A percentile compares a stretch with the other conserved stretches of the same genome.
phyloP scores from a whole-genome alignment of 768 basidiomycete genomes.

The Nidularia sp. region DNA sequence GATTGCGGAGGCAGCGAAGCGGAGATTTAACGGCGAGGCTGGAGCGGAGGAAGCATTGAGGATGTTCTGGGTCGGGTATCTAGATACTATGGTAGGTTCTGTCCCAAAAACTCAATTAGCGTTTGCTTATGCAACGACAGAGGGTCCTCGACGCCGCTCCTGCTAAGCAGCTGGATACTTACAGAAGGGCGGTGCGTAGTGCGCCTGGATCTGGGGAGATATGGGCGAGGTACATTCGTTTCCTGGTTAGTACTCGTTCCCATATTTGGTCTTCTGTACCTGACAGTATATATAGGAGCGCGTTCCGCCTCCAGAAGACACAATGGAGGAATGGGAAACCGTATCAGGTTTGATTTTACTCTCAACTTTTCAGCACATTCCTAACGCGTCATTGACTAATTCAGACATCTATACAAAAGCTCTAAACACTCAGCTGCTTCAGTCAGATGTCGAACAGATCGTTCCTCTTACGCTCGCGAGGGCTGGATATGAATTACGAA shows the following conservation, averaged over 20 bases:
- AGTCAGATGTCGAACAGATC: constrained; percentile 59
- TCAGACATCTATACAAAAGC: constrained; percentile 59
- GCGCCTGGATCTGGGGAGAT: constrained; percentile 74
- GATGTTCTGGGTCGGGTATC: constrained; percentile 71
- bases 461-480: constrained; percentile 61
- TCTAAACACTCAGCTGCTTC: constrained; percentile 49
- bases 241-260: constrained; percentile 41
- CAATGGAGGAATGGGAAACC: constrained; percentile 21
- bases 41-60: constrained; percentile 56
- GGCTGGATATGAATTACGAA: constrained; percentile 59
- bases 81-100: constrained; percentile 59
- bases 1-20: constrained; percentile 65
- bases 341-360: constrained; percentile 19
- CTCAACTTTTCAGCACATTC: constrained; percentile 3
- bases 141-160: constrained; percentile 41
- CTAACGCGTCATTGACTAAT: background rate
- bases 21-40: constrained; percentile 47
- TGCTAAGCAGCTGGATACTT: constrained; percentile 35
- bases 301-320: constrained; percentile 14
- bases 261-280: background rate
- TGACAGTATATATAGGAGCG: constrained; percentile 34
- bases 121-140: constrained; percentile 18
- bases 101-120: background rate
- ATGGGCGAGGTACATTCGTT: constrained; percentile 75
- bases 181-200: constrained; percentile 63